These are phyloP conservation scores for Alternaria rosae DNA, from an alignment of 2,329 filamentous ascomycete species.

Conservation along the genomic window DNA sequence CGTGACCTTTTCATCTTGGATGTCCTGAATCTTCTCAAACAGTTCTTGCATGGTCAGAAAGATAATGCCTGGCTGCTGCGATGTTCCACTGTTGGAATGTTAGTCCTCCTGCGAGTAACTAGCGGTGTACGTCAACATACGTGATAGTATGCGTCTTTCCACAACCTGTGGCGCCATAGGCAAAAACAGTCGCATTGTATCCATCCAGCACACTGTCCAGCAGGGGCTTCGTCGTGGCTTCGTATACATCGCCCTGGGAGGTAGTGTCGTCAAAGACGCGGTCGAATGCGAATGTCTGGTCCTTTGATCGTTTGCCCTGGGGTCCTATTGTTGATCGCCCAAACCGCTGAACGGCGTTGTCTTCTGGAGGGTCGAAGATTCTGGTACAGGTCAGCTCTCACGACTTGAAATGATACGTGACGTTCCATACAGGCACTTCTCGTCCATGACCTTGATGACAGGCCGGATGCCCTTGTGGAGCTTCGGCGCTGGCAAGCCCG, in stretches of 20 bases:
- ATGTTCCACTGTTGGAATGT: conserved; percentile 66
- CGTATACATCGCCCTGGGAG: conserved; percentile 91
- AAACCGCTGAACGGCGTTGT: conserved; percentile 89
- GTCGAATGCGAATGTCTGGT: conserved; percentile 97
- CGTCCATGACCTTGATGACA: conserved; percentile 95
- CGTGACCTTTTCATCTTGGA: conserved; percentile 83
- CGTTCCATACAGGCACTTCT: conserved; percentile 82
- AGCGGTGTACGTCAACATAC: conserved; percentile 32
- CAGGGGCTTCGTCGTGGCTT: conserved; percentile 86
- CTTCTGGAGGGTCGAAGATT: conserved; percentile 96
- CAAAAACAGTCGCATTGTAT: conserved; percentile 98
- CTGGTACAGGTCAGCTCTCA: conserved; percentile 58
- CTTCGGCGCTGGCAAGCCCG: conserved; percentile 84
- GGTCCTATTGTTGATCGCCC: conserved; percentile 74
- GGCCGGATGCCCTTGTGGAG: conserved; percentile 85
- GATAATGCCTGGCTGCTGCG: conserved; percentile 94
- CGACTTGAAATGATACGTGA: background rate
- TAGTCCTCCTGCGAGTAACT: conserved; percentile 14
- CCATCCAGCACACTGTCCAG: conserved; percentile 95
- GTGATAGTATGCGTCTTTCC: conserved; percentile 97
- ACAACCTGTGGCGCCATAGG: conserved; percentile 96
- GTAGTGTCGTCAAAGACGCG: conserved; percentile 96
- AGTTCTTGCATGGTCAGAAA: conserved; percentile 99
- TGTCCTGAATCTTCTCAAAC: conserved; percentile 92
- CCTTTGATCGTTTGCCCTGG: conserved; percentile 90